These are phyloP conservation scores for Candida germanica DNA, from an alignment of 805 yeast species.

Conservation along the genomic window DNA sequence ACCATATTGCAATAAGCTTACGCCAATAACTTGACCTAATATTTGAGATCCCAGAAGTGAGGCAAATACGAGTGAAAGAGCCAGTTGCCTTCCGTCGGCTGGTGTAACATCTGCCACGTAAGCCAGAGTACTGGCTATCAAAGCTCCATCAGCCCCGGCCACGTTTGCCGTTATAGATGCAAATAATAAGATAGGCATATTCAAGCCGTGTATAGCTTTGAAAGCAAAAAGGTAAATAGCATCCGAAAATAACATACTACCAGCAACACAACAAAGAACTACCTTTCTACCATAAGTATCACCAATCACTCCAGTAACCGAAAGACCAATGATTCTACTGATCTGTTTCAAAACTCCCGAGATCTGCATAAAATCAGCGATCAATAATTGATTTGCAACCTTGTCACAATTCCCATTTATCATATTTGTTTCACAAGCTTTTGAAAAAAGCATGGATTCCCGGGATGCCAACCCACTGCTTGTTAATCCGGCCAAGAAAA, in stretches of 20 bases:
- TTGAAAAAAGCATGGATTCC: conserved; percentile 5
- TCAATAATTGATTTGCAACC: conserved; percentile 27
- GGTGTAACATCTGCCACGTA: conserved; percentile 73
- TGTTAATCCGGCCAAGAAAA: conserved; percentile 1
- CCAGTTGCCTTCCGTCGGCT: conserved; percentile 49
- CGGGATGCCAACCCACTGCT: not conserved
- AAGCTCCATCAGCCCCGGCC: conserved; percentile 59
- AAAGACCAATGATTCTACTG: conserved; percentile 50
- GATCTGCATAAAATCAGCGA: conserved; percentile 47
- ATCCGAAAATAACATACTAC: too few relatives aligned
- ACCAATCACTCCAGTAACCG: conserved; percentile 42
- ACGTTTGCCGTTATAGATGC: conserved; percentile 44
- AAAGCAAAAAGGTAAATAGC: too few relatives aligned
- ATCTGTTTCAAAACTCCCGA: conserved; percentile 38
- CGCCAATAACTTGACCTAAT: conserved; percentile 2
- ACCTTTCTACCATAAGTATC: conserved; percentile 36
- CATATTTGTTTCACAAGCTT: conserved; percentile 9
- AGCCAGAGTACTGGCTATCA: conserved; percentile 58
- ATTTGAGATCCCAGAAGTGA: conserved; percentile 33
- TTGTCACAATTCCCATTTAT: conserved; percentile 24
- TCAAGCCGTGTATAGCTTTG: too few relatives aligned
- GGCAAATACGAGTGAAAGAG: conserved; percentile 52
- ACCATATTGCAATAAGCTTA: conserved; percentile 1
- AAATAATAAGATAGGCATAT: too few relatives aligned
- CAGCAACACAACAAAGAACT: not conserved